Conservation (phyloP, 163 green algal species). For the Chlorella variabilis region DNA sequence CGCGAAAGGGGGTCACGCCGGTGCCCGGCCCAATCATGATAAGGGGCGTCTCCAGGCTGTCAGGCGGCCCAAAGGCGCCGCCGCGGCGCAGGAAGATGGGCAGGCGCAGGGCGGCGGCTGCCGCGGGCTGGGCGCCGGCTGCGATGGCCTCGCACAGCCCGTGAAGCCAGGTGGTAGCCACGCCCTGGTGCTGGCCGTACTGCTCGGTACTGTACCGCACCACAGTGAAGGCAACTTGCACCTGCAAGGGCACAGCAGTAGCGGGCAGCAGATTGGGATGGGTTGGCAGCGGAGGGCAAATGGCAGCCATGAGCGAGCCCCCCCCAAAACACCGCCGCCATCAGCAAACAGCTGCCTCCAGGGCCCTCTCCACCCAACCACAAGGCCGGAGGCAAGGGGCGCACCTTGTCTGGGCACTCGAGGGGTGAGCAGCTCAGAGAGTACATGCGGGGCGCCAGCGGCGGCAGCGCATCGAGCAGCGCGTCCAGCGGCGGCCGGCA, state of each 20-base stretch:
- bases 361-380: background rate
- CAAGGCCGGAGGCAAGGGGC: background rate
- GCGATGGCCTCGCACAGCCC: slow-evolving; percentile 28
- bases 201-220: slow-evolving; percentile 63
- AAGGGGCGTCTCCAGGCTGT: slow-evolving; percentile 69
- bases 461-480: slow-evolving; percentile 87
- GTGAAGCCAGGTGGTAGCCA: slow-evolving; percentile 86
- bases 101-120: slow-evolving; percentile 20
- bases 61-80: slow-evolving; percentile 75
- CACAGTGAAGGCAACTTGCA: slow-evolving; percentile 72
- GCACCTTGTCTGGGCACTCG: slow-evolving; percentile 29
- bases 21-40: slow-evolving; percentile 97
- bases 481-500: slow-evolving; percentile 77
- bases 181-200: slow-evolving; percentile 56
- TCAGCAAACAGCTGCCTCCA: background rate
- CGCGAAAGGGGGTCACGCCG: slow-evolving; percentile 91
- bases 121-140: background rate
- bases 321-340: background rate
- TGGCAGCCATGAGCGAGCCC: no score
- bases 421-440: slow-evolving; percentile 73
- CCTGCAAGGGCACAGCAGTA: background rate
- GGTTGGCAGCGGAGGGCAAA: background rate
- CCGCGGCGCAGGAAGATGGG: slow-evolving; percentile 69
- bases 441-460: slow-evolving; percentile 88
- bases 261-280: background rate